Base-by-base conservation (phyloP, 2,329 filamentous ascomycete species). In the Dendrostoma leiphaemia region DNA sequence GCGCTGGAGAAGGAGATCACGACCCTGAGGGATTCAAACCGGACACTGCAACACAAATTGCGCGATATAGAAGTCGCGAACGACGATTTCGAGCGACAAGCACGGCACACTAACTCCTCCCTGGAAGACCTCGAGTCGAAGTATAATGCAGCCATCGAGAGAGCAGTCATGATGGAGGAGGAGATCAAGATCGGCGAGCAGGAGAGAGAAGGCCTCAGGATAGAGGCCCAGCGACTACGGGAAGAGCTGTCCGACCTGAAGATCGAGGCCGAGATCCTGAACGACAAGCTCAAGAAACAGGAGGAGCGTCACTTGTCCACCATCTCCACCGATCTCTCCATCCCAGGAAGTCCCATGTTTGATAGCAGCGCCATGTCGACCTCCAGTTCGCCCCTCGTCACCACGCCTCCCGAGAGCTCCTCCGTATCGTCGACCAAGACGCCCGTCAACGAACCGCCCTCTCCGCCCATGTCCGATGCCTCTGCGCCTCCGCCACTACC, bases 11-110 rank as follows among this genome's bases (percentile, higher is more conserved):
- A 97, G 73, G 94, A 99, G 71, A 92, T 99, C 64, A 99, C 94
- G 6, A 88, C 83, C 8, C 80, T 99, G 64, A 88, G 94, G 66
- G 92, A 99, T 61, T 71, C 85, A 46, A 95, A 91, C 70, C 81
- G 94, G 61, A 86, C 87, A 3, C 74, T 97, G 58, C 89, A 94
- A 65, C 78, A 96, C 59, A 90, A 83, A 71, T 77, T 99, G 54
- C 87, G 94, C 62, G 94, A 99, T 70, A 96, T 93, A 63, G 94
- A 99, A 73, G 94, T 99, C 52, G 91, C 90, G 69, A 99, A 97
- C 74, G 94, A 99, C 77, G 94, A 99, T 71, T 97, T 93, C 68
- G 94, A 99, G 76, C 86, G 91, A 61, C 93, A 97, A 74, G 93
- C 94, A 62, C 86, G 94, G 63, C 94, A 97, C 71, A 97, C 93